Evolutionary conservation across 2,329 filamentous ascomycete species (phyloP), one percentile per base, ranked within the genome.

Genomic region (Penicillium rolfsii): DNA sequence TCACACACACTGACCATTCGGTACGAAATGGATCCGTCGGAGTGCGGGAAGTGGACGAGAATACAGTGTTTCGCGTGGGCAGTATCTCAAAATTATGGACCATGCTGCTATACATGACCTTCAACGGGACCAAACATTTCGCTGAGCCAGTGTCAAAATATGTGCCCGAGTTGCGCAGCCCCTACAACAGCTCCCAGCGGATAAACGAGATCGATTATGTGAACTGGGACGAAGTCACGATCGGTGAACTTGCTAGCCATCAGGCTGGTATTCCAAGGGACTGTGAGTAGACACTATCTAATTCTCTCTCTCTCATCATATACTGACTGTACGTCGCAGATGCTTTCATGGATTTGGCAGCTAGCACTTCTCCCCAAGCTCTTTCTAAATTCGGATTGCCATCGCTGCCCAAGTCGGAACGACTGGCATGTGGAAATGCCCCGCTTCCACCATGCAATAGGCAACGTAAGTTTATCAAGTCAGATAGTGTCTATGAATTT

Each of bases 41-140:
- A 35, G 61, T 63, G 14, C 49, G 28, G 9, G 67, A 67, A 3
- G 71, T 82, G 1, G 72, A 78, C 36, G 72, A 71, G 6, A 69
- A 82, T 59, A 80, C 76, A 0, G 71, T 81, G 2, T 81, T 79
- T 59, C 75, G 80, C 6, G 70, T 80, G 16, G 78, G 74, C 0
- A 81, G 79, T 52, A 55, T 79, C 33, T 79, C 77, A 1, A 82
- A 81, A 59, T 59, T 80, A 19, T 77, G 76, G 64, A 79, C 79
- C 0, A 73, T 78, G 19, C 73, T 77, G 19, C 48, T 74, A 6
- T 52, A 40, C 12, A 52, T 40, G 49, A 52, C 49, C 0, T 72
- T 76, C n/a, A 62, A 50, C 5, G 70, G 70, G 4, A 55, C 63
- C 9, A 55, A 53, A 3, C 50, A 52, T n/a, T 70, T 70, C 30